phyloP scores from a whole-genome alignment of 1,284 basidiomycete genomes.

The Boletellus deceptivus region DNA sequence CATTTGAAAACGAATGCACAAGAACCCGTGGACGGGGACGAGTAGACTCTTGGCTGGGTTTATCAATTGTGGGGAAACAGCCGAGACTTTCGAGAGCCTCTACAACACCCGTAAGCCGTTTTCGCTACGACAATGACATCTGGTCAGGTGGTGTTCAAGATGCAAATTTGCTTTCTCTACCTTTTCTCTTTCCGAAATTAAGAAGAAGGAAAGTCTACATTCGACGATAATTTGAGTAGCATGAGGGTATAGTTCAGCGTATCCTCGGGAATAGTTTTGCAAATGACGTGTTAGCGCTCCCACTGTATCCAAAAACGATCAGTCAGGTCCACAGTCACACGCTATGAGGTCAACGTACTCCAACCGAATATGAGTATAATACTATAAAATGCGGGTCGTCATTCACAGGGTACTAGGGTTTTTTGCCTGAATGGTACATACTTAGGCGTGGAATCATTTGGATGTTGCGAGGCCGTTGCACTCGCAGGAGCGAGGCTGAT shows the following conservation, averaged over 20 bases:
- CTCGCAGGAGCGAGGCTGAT: slow-evolving; percentile 5
- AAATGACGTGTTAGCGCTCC: slow-evolving; percentile 49
- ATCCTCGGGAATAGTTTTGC: slow-evolving; percentile 47
- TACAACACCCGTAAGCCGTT: slow-evolving; percentile 39
- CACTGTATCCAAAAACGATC: slow-evolving; percentile 36
- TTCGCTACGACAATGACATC: slow-evolving; percentile 15
- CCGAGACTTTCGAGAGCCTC: slow-evolving; percentile 41
- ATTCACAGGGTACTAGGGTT: not conserved
- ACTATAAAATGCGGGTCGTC: slow-evolving; percentile 25
- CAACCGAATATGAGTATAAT: slow-evolving; percentile 50
- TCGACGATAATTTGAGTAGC: slow-evolving; percentile 49
- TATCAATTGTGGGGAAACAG: slow-evolving; percentile 28
- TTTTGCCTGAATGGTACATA: slow-evolving; percentile 7
- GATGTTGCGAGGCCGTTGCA: not conserved
- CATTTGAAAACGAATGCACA: slow-evolving; percentile 56
- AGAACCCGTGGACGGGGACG: slow-evolving; percentile 36
- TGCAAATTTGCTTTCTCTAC: slow-evolving; percentile 28
- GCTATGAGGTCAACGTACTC: slow-evolving; percentile 36
- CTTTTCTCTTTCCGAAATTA: slow-evolving; percentile 29
- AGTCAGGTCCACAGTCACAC: not conserved
- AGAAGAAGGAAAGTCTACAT: slow-evolving; percentile 42
- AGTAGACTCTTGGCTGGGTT: not conserved
- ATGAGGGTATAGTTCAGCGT: slow-evolving; percentile 46
- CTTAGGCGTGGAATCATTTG: slow-evolving; percentile 16
- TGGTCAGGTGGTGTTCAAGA: slow-evolving; percentile 1